phyloP scores from a whole-genome alignment of 352 stramenopile species.

The Phytopythium litorale region DNA sequence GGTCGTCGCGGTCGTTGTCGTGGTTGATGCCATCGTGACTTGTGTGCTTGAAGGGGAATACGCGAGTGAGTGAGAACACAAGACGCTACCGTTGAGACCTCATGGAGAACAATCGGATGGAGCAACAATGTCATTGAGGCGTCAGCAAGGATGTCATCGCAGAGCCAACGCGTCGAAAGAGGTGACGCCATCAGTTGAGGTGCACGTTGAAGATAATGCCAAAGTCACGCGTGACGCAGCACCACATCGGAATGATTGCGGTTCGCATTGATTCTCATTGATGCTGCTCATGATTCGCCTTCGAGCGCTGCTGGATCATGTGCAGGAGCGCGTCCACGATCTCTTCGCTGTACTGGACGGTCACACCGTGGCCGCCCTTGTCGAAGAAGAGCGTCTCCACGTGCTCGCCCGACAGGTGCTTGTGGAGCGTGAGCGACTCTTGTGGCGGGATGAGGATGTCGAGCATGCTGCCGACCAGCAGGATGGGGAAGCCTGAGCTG shows the following conservation, averaged over 20 bases:
- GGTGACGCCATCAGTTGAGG: neutral
- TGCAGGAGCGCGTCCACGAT: constrained; percentile 24
- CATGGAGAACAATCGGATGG: neutral
- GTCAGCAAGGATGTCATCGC: neutral
- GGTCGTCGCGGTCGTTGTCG: constrained; percentile 7
- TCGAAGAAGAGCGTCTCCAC: constrained; percentile 45
- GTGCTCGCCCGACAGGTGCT: constrained; percentile 34
- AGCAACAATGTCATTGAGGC: neutral
- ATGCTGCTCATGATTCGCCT: neutral
- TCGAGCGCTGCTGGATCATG: constrained; percentile 14
- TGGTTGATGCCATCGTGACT: neutral
- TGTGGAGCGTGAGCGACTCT: constrained; percentile 31
- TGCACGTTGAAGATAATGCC: neutral
- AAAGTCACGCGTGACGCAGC: neutral
- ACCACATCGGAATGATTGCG: neutral
- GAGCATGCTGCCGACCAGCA: constrained; percentile 41
- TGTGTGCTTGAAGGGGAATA: neutral
- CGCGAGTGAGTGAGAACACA: neutral
- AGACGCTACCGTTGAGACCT: neutral
- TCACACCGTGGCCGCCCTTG: constrained; percentile 37
- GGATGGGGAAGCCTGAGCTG: constrained; percentile 35
- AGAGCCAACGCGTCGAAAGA: neutral
- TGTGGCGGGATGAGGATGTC: constrained; percentile 43
- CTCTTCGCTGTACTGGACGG: constrained; percentile 45
- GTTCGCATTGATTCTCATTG: neutral